These are phyloP conservation scores for Nannochloris sp. DNA, from an alignment of 139 green algal genomes.

Conservation along the genomic window DNA sequence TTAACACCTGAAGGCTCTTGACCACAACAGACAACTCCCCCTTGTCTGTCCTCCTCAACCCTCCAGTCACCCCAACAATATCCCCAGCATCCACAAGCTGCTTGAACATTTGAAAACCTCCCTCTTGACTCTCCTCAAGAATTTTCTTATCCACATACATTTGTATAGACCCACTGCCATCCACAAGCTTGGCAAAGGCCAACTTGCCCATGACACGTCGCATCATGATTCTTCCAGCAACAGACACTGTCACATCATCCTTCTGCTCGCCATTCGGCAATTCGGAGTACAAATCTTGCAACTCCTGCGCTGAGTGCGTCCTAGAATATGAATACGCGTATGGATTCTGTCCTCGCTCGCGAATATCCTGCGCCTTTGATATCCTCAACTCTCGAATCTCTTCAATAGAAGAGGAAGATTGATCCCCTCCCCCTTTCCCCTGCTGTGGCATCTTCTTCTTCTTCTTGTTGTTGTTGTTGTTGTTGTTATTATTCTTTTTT, in stretches of 20 bases:
- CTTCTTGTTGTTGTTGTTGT: constrained; percentile 26
- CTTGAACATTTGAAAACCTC: constrained; percentile 67
- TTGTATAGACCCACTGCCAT: constrained; percentile 82
- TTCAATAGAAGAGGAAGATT: constrained; percentile 35
- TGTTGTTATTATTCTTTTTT: constrained; percentile 4
- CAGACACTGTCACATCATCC: constrained; percentile 35
- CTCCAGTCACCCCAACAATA: constrained; percentile 30
- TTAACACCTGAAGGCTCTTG: constrained; percentile 67
- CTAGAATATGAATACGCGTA: constrained; percentile 88
- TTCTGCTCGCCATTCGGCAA: constrained; percentile 56
- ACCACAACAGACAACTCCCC: constrained; percentile 80
- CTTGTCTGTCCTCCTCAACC: constrained; percentile 88
- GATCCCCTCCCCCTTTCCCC: neutral
- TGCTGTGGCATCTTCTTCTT: neutral
- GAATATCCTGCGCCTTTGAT: constrained; percentile 65
- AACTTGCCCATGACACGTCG: constrained; percentile 95
- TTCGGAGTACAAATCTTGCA: constrained; percentile 57
- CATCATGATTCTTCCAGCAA: constrained; percentile 83
- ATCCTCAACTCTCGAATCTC: constrained; percentile 61
- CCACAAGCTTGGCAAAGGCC: constrained; percentile 81
- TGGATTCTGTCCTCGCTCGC: constrained; percentile 57
- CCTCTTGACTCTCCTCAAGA: constrained; percentile 46
- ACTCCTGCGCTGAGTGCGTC: constrained; percentile 67
- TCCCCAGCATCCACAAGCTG: constrained; percentile 55
- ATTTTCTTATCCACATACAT: constrained; percentile 77